phyloP scores from a whole-genome alignment of 2,329 filamentous ascomycete genomes.

The Colletotrichum lentis region DNA sequence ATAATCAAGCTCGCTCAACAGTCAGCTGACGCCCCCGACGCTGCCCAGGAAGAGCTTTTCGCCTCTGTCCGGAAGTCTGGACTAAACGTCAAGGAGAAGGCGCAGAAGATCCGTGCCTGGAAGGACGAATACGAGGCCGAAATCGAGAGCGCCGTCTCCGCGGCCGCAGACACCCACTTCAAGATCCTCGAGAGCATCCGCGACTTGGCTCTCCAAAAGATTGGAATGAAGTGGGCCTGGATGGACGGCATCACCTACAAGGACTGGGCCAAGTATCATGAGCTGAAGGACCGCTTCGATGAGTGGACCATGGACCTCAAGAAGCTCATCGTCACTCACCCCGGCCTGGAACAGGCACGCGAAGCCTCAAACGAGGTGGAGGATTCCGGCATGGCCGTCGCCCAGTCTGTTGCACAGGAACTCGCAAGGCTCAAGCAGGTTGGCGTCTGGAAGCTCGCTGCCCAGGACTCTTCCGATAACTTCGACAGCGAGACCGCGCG shows the following conservation, averaged over 20 bases:
- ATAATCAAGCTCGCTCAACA: constrained; percentile 71
- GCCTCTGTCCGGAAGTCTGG: constrained; percentile 71
- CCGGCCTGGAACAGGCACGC: constrained; percentile 73
- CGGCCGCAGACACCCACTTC: constrained; percentile 81
- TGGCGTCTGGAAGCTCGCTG: constrained; percentile 81
- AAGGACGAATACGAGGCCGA: constrained; percentile 75
- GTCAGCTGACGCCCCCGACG: constrained; percentile 54
- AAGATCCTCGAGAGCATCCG: constrained; percentile 83
- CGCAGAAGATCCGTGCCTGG: constrained; percentile 81
- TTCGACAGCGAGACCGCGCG: constrained; percentile 76
- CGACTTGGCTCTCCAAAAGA: constrained; percentile 85
- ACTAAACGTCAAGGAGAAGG: constrained; percentile 76
- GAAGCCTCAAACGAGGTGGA: constrained; percentile 74
- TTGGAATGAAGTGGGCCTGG: constrained; percentile 95
- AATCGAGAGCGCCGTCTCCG: constrained; percentile 72
- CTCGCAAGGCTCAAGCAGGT: constrained; percentile 83
- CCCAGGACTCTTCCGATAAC: constrained; percentile 77
- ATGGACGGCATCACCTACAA: constrained; percentile 96
- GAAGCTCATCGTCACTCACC: constrained; percentile 76
- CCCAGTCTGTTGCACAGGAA: constrained; percentile 81
- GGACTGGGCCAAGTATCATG: constrained; percentile 95
- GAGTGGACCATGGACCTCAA: constrained; percentile 87
- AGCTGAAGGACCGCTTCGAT: constrained; percentile 81
- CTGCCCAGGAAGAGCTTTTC: constrained; percentile 55
- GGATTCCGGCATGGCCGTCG: constrained; percentile 80